Base-by-base conservation (phyloP, 2,329 filamentous ascomycete genomes). In the Gremmenia infestans region DNA sequence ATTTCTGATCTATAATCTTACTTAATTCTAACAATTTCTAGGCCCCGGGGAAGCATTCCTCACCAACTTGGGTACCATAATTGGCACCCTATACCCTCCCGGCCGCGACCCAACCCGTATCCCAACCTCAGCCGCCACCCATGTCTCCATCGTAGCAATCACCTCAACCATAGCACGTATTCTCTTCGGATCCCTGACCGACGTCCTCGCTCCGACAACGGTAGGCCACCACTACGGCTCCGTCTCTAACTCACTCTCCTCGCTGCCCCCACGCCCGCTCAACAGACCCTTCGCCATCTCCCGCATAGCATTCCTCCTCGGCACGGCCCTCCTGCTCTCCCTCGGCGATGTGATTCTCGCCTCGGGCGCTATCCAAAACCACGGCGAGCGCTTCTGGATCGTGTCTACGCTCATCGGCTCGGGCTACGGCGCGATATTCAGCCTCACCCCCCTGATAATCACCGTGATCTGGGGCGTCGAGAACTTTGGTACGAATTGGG, bases 401-500 rank as follows among this genome's bases (percentile, higher is more conserved):
- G 88, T 96, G 8, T 95, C 91, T 0, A 83, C 87, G 0, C 79
- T 92, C 1, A 85, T 99, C 6, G 94, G 94, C 6, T 86, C 91
- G 1, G 94, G 94, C 46, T 97, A 99, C 69, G 94, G 94, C 46
- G 92, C 92, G 35, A 83, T 92, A 22, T 99, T 97, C 76, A 88
- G 85, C 48, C 80, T 97, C 5, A 88, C 89, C 0, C 94, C 94
- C 2, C 92, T 97, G 62, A 89, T 97, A 55, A 88, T 97, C 64
- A 91, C 87, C n/a, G 91, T 97, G 9, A 93, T 99, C 47, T 99
- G 94, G 94, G 94, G 94, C 25, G 91, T 96, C 0, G 92, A 97
- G 76, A 99, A 97, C 71, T 97, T 99, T 70, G 94, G 91, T 56
- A 99, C 94, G 0, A 97, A 99, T 67, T 99, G 93, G 85, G 94